These are phyloP conservation scores for Meira nashicola DNA, from an alignment of 1,284 basidiomycete genomes.

Conservation along the genomic window DNA sequence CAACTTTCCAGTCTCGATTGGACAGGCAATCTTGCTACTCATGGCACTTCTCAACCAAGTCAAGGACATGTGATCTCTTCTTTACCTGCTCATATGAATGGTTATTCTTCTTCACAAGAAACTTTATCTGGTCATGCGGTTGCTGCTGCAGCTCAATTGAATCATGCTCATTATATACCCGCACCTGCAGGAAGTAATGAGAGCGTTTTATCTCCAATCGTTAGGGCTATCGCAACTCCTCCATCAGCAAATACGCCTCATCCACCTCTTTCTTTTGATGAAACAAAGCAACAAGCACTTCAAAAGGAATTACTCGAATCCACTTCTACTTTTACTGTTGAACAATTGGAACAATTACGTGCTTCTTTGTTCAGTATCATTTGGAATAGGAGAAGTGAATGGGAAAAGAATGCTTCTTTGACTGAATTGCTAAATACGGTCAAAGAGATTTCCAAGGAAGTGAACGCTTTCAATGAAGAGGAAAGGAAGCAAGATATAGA, in stretches of 20 bases:
- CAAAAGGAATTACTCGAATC: constrained; percentile 17
- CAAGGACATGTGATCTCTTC: background rate
- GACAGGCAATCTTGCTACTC: background rate
- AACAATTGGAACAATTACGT: constrained; percentile 87
- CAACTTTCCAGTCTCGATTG: background rate
- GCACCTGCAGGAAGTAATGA: background rate
- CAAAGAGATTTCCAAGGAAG: constrained; percentile 18
- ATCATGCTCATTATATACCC: no score
- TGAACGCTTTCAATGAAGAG: background rate
- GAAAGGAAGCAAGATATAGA: background rate
- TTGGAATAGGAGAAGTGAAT: constrained; percentile 74
- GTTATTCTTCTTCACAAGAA: no score
- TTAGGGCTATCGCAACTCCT: background rate
- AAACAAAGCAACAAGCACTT: constrained; percentile 18
- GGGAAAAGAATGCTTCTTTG: constrained; percentile 72
- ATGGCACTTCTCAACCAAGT: background rate
- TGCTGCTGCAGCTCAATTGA: no score
- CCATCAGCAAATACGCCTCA: constrained; percentile 10
- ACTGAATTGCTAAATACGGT: constrained; percentile 14
- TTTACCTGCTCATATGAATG: background rate
- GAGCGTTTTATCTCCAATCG: constrained; percentile 5
- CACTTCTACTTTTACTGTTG: constrained; percentile 57
- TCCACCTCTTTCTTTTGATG: constrained; percentile 22
- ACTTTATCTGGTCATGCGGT: no score
- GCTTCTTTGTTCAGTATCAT: constrained; percentile 73